These are phyloP conservation scores for Asterophora parasitica DNA, from an alignment of 768 basidiomycete genomes.

Conservation along the genomic window DNA sequence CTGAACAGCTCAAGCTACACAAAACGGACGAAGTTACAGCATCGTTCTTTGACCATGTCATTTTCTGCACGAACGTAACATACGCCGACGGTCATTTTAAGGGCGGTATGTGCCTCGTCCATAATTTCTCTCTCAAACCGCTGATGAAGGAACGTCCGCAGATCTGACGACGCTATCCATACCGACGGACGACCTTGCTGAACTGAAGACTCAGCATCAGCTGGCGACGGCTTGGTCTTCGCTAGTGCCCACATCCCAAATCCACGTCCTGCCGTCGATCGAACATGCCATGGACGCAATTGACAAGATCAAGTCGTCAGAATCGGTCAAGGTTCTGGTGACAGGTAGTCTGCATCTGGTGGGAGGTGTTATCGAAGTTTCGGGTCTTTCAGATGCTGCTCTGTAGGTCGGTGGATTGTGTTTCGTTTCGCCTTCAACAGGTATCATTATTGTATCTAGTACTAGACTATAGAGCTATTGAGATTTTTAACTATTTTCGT, in stretches of 20 bases:
- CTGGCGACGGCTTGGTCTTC: constrained; percentile 70
- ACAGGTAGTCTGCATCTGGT: constrained; percentile 92
- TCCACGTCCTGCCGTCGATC: constrained; percentile 83
- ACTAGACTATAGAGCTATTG: not conserved
- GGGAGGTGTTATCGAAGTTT: constrained; percentile 91
- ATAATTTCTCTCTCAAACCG: not conserved
- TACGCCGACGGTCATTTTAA: constrained; percentile 88
- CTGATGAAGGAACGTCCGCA: constrained; percentile 23
- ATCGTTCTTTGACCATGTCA: constrained; percentile 73
- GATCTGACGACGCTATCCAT: constrained; percentile 76
- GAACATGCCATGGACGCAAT: constrained; percentile 81
- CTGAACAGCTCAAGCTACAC: constrained; percentile 40
- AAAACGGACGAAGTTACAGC: constrained; percentile 31
- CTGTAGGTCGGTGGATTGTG: constrained; percentile 32
- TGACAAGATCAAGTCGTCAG: constrained; percentile 33
- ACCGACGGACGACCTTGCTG: constrained; percentile 53
- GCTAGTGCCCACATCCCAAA: constrained; percentile 50
- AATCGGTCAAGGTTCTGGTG: constrained; percentile 62
- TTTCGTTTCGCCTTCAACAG: constrained; percentile 4
- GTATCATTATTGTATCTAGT: not conserved
- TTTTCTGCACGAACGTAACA: constrained; percentile 97
- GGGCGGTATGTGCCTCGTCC: constrained; percentile 54
- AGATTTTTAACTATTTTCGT: not conserved
- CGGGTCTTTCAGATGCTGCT: constrained; percentile 68
- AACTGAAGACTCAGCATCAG: constrained; percentile 71